Conservation (phyloP, 2,329 filamentous ascomycete genomes). For the Bipolaris victoriae region DNA sequence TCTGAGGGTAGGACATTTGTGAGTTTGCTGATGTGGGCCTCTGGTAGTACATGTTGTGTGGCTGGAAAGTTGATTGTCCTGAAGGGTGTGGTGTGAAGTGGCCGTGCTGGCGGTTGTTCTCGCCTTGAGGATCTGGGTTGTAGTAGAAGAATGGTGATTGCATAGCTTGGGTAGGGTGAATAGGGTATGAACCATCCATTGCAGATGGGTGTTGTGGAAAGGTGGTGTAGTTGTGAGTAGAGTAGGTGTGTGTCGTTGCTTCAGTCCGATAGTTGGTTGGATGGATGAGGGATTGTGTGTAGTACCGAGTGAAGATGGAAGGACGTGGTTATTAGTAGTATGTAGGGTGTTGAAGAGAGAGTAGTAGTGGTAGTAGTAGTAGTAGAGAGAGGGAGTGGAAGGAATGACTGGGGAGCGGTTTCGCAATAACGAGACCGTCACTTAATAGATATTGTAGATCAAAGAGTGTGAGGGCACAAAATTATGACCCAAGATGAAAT, state of each 20-base stretch:
- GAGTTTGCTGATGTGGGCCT: constrained; percentile 70
- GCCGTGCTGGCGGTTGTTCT: constrained; percentile 70
- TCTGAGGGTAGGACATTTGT: constrained; percentile 55
- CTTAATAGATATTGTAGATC: constrained; percentile 35
- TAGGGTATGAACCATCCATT: constrained; percentile 71
- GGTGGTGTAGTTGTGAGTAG: constrained; percentile 7
- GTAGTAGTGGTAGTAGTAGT: too few species aligned
- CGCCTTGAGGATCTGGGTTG: constrained; percentile 74
- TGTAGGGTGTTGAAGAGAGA: constrained; percentile 24
- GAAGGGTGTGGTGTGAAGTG: constrained; percentile 70
- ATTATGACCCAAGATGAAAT: constrained; percentile 46
- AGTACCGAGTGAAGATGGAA: constrained; percentile 20
- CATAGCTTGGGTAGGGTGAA: constrained; percentile 61
- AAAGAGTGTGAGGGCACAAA: constrained; percentile 23
- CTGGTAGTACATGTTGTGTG: constrained; percentile 55
- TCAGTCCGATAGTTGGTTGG: constrained; percentile 17
- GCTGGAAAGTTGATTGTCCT: constrained; percentile 45
- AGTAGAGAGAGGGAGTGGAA: constrained; percentile 26
- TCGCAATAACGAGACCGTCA: constrained; percentile 50
- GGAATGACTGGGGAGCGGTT: constrained; percentile 51
- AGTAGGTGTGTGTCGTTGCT: background rate
- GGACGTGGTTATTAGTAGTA: constrained; percentile 34
- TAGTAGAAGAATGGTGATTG: constrained; percentile 88
- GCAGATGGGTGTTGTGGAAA: constrained; percentile 22
- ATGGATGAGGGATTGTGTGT: constrained; percentile 22